phyloP scores from a whole-genome alignment of 257 asterid genomes.

The Nemophila menziesii region DNA sequence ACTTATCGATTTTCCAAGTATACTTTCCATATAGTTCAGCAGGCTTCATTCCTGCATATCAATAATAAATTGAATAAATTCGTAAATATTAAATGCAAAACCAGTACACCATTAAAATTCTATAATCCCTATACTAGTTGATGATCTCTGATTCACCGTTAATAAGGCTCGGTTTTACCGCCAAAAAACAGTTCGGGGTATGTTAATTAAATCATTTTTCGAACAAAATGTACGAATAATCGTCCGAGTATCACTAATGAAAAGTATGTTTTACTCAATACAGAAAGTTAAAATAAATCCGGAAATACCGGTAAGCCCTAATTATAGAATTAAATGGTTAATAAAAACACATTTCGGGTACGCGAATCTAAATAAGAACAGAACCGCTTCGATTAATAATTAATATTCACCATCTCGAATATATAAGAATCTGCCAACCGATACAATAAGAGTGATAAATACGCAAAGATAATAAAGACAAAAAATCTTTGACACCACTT shows the following conservation, averaged over 20 bases:
- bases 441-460: neutral
- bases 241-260: too few species aligned
- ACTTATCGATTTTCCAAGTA: slow-evolving; percentile 47
- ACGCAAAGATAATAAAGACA: neutral
- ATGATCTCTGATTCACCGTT: too few species aligned
- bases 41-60: slow-evolving; percentile 30
- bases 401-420: too few species aligned
- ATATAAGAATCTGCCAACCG: neutral
- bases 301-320: too few species aligned
- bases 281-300: too few species aligned
- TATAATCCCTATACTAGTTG: neutral
- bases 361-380: too few species aligned
- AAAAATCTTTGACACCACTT: neutral
- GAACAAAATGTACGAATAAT: too few species aligned
- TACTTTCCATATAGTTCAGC: slow-evolving; percentile 31
- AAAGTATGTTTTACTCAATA: too few species aligned
- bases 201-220: too few species aligned
- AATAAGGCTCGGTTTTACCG: neutral
- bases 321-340: too few species aligned
- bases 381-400: too few species aligned
- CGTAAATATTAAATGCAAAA: neutral
- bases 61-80: neutral
- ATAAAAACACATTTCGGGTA: too few species aligned
- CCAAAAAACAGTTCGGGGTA: neutral
- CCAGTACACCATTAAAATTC: neutral